phyloP scores from a whole-genome alignment of 257 asterid genomes.

The Scutellaria galericulata region DNA sequence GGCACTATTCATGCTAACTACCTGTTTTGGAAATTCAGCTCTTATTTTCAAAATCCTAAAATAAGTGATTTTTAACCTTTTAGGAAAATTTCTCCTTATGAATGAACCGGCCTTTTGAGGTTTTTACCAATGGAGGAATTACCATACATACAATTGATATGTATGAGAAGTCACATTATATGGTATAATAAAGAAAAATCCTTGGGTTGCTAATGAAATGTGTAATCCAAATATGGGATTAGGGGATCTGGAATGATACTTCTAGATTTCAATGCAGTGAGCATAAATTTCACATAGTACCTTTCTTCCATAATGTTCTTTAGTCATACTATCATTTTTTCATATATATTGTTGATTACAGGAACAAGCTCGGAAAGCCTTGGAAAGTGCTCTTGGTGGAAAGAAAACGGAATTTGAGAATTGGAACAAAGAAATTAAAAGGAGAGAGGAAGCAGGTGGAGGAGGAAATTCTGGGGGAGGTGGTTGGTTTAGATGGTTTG shows the following conservation, averaged over 20 bases:
- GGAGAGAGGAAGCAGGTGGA: constrained; percentile 83
- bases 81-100: background rate
- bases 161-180: background rate
- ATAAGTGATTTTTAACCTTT: background rate
- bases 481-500: constrained; percentile 87
- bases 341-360: constrained; percentile 40
- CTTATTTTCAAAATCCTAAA: background rate
- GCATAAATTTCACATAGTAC: constrained; percentile 3
- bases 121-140: background rate
- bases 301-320: background rate
- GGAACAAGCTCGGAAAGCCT: constrained; percentile 93
- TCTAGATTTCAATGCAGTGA: constrained; percentile 7
- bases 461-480: constrained; percentile 83
- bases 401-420: constrained; percentile 85
- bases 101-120: background rate
- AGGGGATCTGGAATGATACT: constrained; percentile 2
- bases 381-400: constrained; percentile 89
- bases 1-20: background rate
- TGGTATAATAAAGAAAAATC: background rate
- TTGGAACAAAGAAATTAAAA: constrained; percentile 87
- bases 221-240: background rate
- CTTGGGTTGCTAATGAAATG: background rate
- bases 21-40: background rate
- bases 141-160: constrained; percentile 22
- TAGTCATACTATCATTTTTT: constrained; percentile 16